Conservation (phyloP, 2,329 filamentous ascomycete genomes). For the Pochonia chlamydosporia region DNA sequence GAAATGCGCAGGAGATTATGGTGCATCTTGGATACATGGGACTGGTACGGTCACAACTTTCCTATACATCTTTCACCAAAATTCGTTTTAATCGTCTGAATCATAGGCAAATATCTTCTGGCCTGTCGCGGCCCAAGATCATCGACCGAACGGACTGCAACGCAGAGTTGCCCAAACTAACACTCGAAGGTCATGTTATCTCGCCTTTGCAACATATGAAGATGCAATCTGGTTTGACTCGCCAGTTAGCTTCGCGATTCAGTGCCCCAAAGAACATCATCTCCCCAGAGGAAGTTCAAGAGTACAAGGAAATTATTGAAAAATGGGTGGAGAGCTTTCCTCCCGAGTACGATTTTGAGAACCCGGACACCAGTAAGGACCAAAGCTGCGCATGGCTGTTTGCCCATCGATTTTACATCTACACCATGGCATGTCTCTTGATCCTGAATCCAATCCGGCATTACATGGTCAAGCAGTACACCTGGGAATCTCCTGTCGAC, state of each 20-base stretch:
- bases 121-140: slow-evolving; percentile 23
- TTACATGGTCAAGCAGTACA: slow-evolving; percentile 34
- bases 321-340: slow-evolving; percentile 37
- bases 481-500: slow-evolving; percentile 18
- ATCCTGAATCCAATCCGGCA: slow-evolving; percentile 40
- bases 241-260: slow-evolving; percentile 17
- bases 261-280: slow-evolving; percentile 20
- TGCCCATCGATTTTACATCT: slow-evolving; percentile 40
- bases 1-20: slow-evolving; percentile 26
- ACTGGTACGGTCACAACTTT: slow-evolving; percentile 20
- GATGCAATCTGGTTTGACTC: slow-evolving; percentile 21
- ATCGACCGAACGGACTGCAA: slow-evolving; percentile 23
- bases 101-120: slow-evolving; percentile 27
- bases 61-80: too few species aligned
- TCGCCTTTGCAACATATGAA: slow-evolving; percentile 25
- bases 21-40: slow-evolving; percentile 27
- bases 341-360: slow-evolving; percentile 29
- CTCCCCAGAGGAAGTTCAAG: slow-evolving; percentile 19
- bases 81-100: background rate
- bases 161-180: slow-evolving; percentile 20
- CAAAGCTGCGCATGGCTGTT: slow-evolving; percentile 31
- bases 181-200: slow-evolving; percentile 19
- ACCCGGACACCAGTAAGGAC: slow-evolving; percentile 36
- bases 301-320: slow-evolving; percentile 26
- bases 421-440: slow-evolving; percentile 38